These are phyloP conservation scores for Pseudoscleropodium purum DNA, from an alignment of 225 moss, liverwort and hornwort species.

Conservation along the genomic window DNA sequence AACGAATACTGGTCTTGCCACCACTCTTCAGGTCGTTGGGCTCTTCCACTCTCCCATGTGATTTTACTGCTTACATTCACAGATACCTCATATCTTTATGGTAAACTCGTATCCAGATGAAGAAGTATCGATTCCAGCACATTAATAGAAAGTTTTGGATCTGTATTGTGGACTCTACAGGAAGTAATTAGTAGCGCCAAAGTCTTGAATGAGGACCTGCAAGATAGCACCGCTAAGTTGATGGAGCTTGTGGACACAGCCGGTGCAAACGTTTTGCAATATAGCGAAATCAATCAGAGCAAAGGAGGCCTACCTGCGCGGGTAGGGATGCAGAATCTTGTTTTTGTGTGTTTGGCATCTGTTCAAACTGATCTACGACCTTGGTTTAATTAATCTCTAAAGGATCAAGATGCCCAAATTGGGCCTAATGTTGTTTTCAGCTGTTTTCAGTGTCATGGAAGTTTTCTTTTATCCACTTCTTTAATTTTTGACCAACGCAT, in stretches of 20 bases:
- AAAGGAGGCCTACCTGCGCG: conserved; percentile 52
- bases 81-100: background rate
- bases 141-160: background rate
- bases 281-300: conserved; percentile 37
- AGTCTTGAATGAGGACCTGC: conserved; percentile 52
- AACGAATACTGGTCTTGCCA: conserved; percentile 53
- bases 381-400: too few relatives aligned
- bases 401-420: background rate
- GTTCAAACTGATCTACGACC: background rate
- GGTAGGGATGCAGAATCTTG: conserved; percentile 5
- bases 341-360: background rate
- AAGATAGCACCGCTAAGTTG: conserved; percentile 57
- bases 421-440: background rate
- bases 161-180: conserved; percentile 15
- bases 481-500: background rate
- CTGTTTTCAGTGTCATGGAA: background rate
- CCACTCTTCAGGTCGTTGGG: conserved; percentile 54
- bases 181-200: conserved; percentile 54
- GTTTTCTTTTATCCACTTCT: background rate
- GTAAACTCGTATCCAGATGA: background rate
- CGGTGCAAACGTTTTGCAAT: conserved; percentile 39
- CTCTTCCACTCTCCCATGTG: background rate
- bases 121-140: background rate
- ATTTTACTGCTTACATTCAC: background rate
- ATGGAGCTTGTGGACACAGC: conserved; percentile 60